These are phyloP conservation scores for Blepharisma stoltei DNA, from an alignment of 73 alveolate species.

Conservation along the genomic window DNA sequence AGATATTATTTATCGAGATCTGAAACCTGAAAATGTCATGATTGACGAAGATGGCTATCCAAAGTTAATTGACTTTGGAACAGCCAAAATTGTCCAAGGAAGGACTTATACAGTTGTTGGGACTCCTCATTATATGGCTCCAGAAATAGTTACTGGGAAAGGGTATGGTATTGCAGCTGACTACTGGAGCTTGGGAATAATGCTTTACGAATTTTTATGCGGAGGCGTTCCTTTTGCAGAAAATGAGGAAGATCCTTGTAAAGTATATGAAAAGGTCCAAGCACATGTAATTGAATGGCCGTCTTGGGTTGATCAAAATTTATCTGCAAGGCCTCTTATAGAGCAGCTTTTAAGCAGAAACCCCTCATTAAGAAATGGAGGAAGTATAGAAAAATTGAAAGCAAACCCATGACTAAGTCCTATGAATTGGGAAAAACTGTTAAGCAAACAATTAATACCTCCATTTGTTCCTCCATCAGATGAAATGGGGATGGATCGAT, in stretches of 20 bases:
- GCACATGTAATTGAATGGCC: conserved; percentile 17
- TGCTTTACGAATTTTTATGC: conserved; percentile 23
- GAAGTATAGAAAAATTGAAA: neutral
- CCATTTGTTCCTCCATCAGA: conserved; percentile 16
- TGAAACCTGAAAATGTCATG: conserved; percentile 31
- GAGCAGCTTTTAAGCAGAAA: conserved; percentile 5
- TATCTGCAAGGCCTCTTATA: conserved; percentile 31
- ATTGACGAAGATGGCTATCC: conserved; percentile 25
- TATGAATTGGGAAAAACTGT: conserved; percentile 22
- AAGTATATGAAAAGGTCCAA: neutral
- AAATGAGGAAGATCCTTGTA: conserved; percentile 14
- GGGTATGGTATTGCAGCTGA: conserved; percentile 28
- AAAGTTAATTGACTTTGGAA: conserved; percentile 27
- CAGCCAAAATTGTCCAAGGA: conserved; percentile 25
- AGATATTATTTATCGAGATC: conserved; percentile 22
- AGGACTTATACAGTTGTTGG: conserved; percentile 29
- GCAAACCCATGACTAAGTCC: conserved; percentile 1
- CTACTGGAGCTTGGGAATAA: conserved; percentile 22
- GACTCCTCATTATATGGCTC: conserved; percentile 34
- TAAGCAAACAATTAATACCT: neutral
- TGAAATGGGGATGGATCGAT: conserved; percentile 4
- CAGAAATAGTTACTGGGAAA: conserved; percentile 29
- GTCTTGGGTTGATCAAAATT: conserved; percentile 15
- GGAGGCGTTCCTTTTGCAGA: conserved; percentile 28
- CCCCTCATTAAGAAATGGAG: conserved; percentile 8